Base-by-base conservation (phyloP, 2,329 filamentous ascomycete genomes). In the Colletotrichum trifolii region DNA sequence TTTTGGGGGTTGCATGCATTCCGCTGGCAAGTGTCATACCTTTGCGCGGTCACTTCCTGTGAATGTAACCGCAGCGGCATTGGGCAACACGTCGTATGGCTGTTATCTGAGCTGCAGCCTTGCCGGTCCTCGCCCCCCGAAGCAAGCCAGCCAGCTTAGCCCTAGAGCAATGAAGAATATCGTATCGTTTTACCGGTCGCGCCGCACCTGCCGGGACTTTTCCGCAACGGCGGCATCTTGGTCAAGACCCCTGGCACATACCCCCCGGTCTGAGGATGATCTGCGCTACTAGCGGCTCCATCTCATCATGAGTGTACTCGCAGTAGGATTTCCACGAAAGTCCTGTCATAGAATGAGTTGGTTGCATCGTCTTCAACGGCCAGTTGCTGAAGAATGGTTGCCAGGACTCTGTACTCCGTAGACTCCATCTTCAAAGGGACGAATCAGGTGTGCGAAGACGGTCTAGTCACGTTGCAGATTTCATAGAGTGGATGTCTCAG, bases 231-330 rank as follows among this genome's bases (percentile, higher is more conserved):
- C 45, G 39, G 40, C 13, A 36, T 61, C 35, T 64, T 25, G 40
- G 43, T 60, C 48, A n/a, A 54, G 35, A 11, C 45, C 15, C 61
- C 61, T 43, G n/a, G 45, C 52, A 39, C 11, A 17, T 40, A n/a
- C 17, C 43, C 34, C 48, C 45, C 13, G 6, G 39, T 45, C 52
- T 42, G 46, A 56, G 39, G 49, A 45, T 45, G 57, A 65, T 65
- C 62, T 39, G 57, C 57, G 36, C 33, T 8, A 12, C 17, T 65
- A 61, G 57, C 38, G 57, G 50, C 46, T 60, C 57, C 57, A 46
- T 61, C 35, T 15, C 35, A 52, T 47, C 38, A 36, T 25, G 62
- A 61, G 25, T 9, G 40, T 40, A 48, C 4, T 25, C 25, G 25
- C 25, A 25, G 25, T 25, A 35, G 49, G 15, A 40, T 40, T n/a